Percentiles rank a stretch among this genome's conserved stretches.
phyloP scores from a whole-genome alignment of 2,329 filamentous ascomycete genomes.

The Sphaceloma murrayae region DNA sequence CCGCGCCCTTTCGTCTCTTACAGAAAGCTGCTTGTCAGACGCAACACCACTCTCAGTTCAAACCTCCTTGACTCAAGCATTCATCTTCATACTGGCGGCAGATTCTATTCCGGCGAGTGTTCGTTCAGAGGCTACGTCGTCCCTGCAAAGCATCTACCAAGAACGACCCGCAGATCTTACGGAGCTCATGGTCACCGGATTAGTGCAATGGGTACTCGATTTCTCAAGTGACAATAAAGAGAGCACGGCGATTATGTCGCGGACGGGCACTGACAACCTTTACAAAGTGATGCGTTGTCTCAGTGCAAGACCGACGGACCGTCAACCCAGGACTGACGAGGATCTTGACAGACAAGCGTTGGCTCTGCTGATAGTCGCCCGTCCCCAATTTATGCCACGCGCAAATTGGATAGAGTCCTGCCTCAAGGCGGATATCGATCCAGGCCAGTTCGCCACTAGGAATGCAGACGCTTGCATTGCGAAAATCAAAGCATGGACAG shows the following conservation, averaged over 20 bases:
- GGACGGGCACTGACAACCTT: conserved; percentile 55
- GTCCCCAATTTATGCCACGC: conserved; percentile 65
- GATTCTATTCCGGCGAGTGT: conserved; percentile 50
- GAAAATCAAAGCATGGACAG: conserved; percentile 50
- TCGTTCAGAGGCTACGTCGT: conserved; percentile 52
- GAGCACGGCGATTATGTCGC: conserved; percentile 55
- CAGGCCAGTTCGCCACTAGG: conserved; percentile 62
- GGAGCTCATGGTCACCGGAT: conserved; percentile 54
- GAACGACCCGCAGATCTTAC: conserved; percentile 50
- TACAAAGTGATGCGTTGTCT: conserved; percentile 53
- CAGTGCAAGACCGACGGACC: conserved; percentile 43
- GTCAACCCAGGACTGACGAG: conserved; percentile 36
- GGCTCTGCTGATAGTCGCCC: conserved; percentile 66
- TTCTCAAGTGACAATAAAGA: conserved; percentile 69
- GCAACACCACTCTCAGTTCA: conserved; percentile 26
- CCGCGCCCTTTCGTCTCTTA: conserved; percentile 50
- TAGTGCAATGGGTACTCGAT: conserved; percentile 71
- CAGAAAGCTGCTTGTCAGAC: conserved; percentile 20
- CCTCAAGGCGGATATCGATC: conserved; percentile 69
- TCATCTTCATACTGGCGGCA: conserved; percentile 68
- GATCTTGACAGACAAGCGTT: conserved; percentile 62
- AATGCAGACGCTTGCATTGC: conserved; percentile 56
- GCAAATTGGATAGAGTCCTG: conserved; percentile 85
- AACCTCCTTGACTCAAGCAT: conserved; percentile 70
- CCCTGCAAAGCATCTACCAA: conserved; percentile 57